Conservation (phyloP, 441 rosid genomes). For the Gossypium lobatum region DNA sequence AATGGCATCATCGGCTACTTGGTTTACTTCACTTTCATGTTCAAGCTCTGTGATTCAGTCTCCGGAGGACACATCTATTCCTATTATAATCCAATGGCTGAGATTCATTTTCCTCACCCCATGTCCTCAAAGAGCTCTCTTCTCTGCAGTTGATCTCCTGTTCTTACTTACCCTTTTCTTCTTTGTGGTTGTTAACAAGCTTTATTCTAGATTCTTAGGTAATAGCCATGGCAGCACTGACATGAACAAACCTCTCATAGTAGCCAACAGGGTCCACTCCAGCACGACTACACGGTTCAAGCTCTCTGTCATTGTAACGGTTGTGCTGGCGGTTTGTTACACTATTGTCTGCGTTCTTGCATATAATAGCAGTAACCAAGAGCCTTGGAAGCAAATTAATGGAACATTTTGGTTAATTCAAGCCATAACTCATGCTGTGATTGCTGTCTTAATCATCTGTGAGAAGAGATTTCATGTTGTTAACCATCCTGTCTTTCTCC, state of each 20-base stretch:
- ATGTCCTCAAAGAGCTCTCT: constrained; percentile 68
- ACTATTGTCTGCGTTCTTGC: constrained; percentile 39
- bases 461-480: constrained; percentile 61
- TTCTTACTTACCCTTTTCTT: constrained; percentile 44
- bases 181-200: constrained; percentile 44
- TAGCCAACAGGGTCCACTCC: constrained; percentile 23
- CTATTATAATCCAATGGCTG: constrained; percentile 52
- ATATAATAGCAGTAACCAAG: constrained; percentile 27
- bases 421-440: constrained; percentile 56
- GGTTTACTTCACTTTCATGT: constrained; percentile 57
- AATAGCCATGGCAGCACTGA: constrained; percentile 22
- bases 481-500: constrained; percentile 52
- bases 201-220: constrained; percentile 35
- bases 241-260: constrained; percentile 48
- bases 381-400: constrained; percentile 39
- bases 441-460: constrained; percentile 54
- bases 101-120: constrained; percentile 71
- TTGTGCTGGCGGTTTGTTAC: constrained; percentile 42
- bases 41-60: constrained; percentile 34
- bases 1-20: constrained; percentile 28
- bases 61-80: constrained; percentile 30
- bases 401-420: constrained; percentile 62
- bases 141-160: constrained; percentile 41
- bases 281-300: constrained; percentile 44
- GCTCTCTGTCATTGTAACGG: constrained; percentile 35